phyloP scores from a whole-genome alignment of 2,329 filamentous ascomycete species.

The Elsinoe perseae region DNA sequence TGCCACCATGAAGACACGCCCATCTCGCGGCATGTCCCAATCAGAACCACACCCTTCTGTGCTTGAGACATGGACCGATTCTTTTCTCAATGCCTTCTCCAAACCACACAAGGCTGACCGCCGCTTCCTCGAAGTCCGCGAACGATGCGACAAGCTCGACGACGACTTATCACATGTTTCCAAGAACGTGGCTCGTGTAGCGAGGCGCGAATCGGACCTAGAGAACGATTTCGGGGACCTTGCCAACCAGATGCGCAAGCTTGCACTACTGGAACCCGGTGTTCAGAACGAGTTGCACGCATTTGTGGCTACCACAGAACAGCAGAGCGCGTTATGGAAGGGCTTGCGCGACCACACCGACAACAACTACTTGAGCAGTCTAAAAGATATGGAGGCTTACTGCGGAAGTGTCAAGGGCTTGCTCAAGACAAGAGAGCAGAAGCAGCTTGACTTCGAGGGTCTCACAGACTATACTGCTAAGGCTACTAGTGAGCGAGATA shows the following conservation, averaged over 20 bases:
- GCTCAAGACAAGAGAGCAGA: conserved; percentile 89
- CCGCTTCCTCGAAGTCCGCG: conserved; percentile 87
- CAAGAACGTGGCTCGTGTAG: conserved; percentile 88
- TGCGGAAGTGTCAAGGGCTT: conserved; percentile 78
- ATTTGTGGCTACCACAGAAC: conserved; percentile 79
- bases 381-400: conserved; percentile 94
- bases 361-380: conserved; percentile 85
- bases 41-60: conserved; percentile 47
- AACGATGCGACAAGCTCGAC: conserved; percentile 86
- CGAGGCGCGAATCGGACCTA: conserved; percentile 76
- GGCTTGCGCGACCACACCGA: conserved; percentile 85
- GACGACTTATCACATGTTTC: conserved; percentile 89
- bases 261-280: conserved; percentile 80
- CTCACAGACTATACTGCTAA: conserved; percentile 93
- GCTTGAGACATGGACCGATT: conserved; percentile 92
- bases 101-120: conserved; percentile 94
- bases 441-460: conserved; percentile 95
- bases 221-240: conserved; percentile 84
- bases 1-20: conserved; percentile 77
- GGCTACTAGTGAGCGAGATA: conserved; percentile 77
- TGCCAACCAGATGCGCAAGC: conserved; percentile 88
- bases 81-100: conserved; percentile 92
- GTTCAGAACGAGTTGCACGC: conserved; percentile 74
- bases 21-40: conserved; percentile 50
- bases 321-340: conserved; percentile 70